Evolutionary conservation across 768 basidiomycete species (phyloP).

Genomic region (Boletus sp.): DNA sequence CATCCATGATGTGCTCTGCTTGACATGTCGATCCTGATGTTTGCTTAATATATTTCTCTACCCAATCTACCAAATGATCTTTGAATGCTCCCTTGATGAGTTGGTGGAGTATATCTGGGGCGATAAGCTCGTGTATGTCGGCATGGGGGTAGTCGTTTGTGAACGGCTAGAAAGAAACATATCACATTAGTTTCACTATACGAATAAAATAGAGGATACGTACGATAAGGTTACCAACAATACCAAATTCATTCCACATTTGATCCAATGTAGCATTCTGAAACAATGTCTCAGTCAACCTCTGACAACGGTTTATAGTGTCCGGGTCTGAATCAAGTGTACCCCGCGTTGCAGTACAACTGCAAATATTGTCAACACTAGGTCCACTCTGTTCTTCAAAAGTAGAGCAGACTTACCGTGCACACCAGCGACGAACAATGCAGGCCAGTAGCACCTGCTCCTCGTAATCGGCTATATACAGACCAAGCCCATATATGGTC

Average conservation of each 20-base stretch:
- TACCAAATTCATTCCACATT: constrained; percentile 30
- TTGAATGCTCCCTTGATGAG: constrained; percentile 4
- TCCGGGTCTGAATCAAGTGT: neutral
- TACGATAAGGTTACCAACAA: constrained; percentile 27
- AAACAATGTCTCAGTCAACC: neutral
- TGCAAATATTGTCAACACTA: constrained; percentile 31
- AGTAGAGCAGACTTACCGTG: neutral
- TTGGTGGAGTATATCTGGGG: constrained; percentile 2
- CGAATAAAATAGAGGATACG: neutral
- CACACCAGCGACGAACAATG: neutral
- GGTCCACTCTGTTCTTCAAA: too few relatives aligned
- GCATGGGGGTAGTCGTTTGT: constrained; percentile 34
- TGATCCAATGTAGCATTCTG: neutral
- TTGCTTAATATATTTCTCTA: neutral
- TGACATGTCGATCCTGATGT: neutral
- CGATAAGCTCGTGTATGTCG: constrained; percentile 29
- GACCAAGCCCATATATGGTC: neutral
- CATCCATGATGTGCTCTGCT: constrained; percentile 23
- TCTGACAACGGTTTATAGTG: neutral
- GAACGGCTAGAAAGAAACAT: constrained; percentile 28
- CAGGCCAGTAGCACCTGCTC: neutral
- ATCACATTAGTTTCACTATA: neutral
- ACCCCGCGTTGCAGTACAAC: neutral
- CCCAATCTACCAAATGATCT: constrained; percentile 7
- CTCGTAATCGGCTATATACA: neutral